Percentiles rank a stretch among this genome's conserved stretches.
Evolutionary conservation across 1,284 basidiomycete genomes (phyloP).

Genomic region (Heimioporus retisporus): DNA sequence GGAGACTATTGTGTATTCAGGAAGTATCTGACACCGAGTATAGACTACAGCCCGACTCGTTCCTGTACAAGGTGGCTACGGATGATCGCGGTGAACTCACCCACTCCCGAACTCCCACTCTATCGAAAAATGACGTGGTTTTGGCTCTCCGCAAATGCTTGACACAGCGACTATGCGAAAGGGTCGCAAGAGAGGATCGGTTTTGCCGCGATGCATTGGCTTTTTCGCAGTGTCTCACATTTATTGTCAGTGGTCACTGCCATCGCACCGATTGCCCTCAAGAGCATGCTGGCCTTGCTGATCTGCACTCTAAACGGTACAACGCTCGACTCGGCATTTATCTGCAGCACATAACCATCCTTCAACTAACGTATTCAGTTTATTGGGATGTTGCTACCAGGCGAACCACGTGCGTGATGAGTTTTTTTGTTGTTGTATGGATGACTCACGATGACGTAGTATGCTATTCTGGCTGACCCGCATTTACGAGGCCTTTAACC

Average conservation of each 20-base stretch:
- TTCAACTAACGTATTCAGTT: slow-evolving; percentile 42
- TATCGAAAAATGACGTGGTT: slow-evolving; percentile 21
- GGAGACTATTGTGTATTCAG: slow-evolving; percentile 52
- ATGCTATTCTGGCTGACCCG: slow-evolving; percentile 45
- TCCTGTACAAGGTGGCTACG: slow-evolving; percentile 29
- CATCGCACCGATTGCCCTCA: slow-evolving; percentile 47
- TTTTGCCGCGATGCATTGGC: slow-evolving; percentile 42
- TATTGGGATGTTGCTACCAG: slow-evolving; percentile 18
- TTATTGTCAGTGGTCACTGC: slow-evolving; percentile 47
- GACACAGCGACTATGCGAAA: slow-evolving; percentile 36
- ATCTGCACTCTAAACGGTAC: slow-evolving; percentile 46
- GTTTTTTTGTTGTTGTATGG: neutral
- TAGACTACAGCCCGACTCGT: slow-evolving; percentile 37
- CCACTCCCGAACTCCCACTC: slow-evolving; percentile 1
- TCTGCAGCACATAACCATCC: slow-evolving; percentile 60
- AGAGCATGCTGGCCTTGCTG: slow-evolving; percentile 45
- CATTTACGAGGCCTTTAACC: slow-evolving; percentile 54
- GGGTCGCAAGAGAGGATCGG: slow-evolving; percentile 49
- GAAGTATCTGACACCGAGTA: slow-evolving; percentile 40
- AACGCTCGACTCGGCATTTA: slow-evolving; percentile 53
- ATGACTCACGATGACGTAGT: slow-evolving; percentile 1
- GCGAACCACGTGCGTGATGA: slow-evolving; percentile 31
- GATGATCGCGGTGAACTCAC: slow-evolving; percentile 13
- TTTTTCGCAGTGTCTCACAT: slow-evolving; percentile 55
- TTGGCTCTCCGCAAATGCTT: slow-evolving; percentile 35